These are phyloP conservation scores for Irpex lacteus DNA, from an alignment of 1,284 basidiomycete genomes.

Conservation along the genomic window DNA sequence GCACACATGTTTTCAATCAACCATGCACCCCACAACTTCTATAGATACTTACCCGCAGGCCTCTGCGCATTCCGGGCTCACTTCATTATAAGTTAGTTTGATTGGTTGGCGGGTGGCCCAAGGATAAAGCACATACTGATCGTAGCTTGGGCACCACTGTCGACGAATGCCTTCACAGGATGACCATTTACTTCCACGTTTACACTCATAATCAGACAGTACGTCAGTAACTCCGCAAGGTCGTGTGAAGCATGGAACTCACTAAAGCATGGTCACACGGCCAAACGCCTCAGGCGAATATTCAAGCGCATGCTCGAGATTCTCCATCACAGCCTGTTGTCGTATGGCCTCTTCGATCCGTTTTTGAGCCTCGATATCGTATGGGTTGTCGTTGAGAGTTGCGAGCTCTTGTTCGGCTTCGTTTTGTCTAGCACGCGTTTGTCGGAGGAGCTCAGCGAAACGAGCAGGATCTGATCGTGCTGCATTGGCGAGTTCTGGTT, in stretches of 20 bases:
- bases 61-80: slow-evolving; percentile 95
- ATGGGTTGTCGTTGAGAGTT: slow-evolving; percentile 81
- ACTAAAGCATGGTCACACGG: slow-evolving; percentile 96
- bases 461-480: slow-evolving; percentile 64
- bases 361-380: slow-evolving; percentile 87
- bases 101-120: slow-evolving; percentile 4
- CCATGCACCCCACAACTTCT: no score
- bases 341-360: slow-evolving; percentile 94
- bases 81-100: slow-evolving; percentile 37
- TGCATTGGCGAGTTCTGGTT: slow-evolving; percentile 80
- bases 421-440: slow-evolving; percentile 57
- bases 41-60: slow-evolving; percentile 75
- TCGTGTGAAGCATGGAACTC: slow-evolving; percentile 27
- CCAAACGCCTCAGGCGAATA: slow-evolving; percentile 94
- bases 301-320: slow-evolving; percentile 89
- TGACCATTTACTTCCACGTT: slow-evolving; percentile 87
- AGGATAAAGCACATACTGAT: slow-evolving; percentile 70
- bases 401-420: slow-evolving; percentile 63
- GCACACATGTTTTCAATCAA: no score
- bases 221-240: background rate
- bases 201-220: background rate
- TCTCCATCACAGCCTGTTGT: slow-evolving; percentile 88
- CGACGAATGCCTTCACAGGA: slow-evolving; percentile 94
- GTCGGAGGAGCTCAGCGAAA: slow-evolving; percentile 73
- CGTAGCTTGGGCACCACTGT: slow-evolving; percentile 95